Conservation (phyloP, 768 basidiomycete genomes). For the Leccinum broughii region DNA sequence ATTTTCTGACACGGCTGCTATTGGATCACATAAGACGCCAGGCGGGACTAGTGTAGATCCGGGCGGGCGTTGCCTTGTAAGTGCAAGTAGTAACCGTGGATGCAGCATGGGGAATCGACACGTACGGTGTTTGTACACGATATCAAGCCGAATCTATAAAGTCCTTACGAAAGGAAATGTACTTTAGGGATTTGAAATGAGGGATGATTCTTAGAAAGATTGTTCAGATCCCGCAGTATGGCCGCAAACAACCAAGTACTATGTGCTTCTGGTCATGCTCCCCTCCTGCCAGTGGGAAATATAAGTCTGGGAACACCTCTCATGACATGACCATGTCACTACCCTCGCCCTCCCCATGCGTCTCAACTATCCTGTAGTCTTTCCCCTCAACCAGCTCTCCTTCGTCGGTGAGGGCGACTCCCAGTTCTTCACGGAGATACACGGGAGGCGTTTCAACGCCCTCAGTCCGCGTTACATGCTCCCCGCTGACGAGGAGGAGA, state of each 20-base stretch:
- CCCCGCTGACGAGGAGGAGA: conserved; percentile 66
- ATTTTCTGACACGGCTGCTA: conserved; percentile 14
- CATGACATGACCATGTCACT: conserved; percentile 22
- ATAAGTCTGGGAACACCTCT: conserved; percentile 28
- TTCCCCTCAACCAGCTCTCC: conserved; percentile 37
- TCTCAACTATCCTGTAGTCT: conserved; percentile 35
- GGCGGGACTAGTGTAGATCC: conserved; percentile 63
- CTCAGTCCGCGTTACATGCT: conserved; percentile 60
- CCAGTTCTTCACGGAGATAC: conserved; percentile 52
- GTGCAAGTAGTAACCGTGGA: conserved; percentile 90
- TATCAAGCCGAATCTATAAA: conserved; percentile 52
- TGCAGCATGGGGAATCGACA: conserved; percentile 88
- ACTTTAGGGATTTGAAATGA: conserved; percentile 34
- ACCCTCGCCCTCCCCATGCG: conserved; percentile 24
- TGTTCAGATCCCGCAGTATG: conserved; percentile 35
- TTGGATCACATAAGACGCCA: conserved; percentile 12
- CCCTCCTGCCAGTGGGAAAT: conserved; percentile 28
- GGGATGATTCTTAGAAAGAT: not conserved
- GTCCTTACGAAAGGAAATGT: conserved; percentile 36
- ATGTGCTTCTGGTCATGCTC: conserved; percentile 35
- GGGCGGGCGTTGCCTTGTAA: conserved; percentile 80
- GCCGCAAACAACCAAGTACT: conserved; percentile 29
- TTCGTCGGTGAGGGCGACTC: conserved; percentile 46
- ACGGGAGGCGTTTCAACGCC: conserved; percentile 56
- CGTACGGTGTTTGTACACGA: conserved; percentile 90